A percentile compares a stretch with the other conserved stretches of the same genome.
phyloP scores from a whole-genome alignment of 1,139 yeast genomes.

The Torulaspora pretoriensis region DNA sequence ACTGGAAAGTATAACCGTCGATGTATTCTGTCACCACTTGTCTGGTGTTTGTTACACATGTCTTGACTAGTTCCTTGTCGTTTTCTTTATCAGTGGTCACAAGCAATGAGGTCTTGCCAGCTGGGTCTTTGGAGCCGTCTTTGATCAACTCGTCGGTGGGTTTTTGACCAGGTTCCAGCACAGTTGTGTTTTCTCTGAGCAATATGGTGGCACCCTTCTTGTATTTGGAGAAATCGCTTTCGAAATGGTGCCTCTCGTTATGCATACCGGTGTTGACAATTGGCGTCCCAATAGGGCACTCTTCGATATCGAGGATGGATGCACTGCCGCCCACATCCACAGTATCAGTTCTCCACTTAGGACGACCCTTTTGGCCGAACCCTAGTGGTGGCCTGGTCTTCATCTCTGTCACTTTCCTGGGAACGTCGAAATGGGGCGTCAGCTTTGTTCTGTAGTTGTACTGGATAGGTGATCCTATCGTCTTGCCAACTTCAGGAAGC shows the following conservation, averaged over 20 bases:
- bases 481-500: slow-evolving; percentile 58
- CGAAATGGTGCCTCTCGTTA: slow-evolving; percentile 61
- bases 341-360: slow-evolving; percentile 53
- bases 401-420: slow-evolving; percentile 38
- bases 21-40: slow-evolving; percentile 78
- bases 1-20: slow-evolving; percentile 70
- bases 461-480: slow-evolving; percentile 76
- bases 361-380: slow-evolving; percentile 81
- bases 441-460: slow-evolving; percentile 82
- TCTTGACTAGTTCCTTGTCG: slow-evolving; percentile 35
- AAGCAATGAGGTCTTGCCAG: slow-evolving; percentile 37
- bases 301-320: slow-evolving; percentile 79
- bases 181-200: slow-evolving; percentile 69
- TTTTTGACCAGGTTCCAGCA: slow-evolving; percentile 30
- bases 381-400: slow-evolving; percentile 68
- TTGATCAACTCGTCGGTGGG: slow-evolving; percentile 37
- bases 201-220: slow-evolving; percentile 85
- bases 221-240: slow-evolving; percentile 49
- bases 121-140: slow-evolving; percentile 45
- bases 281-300: slow-evolving; percentile 82
- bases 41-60: slow-evolving; percentile 62
- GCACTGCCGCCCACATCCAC: slow-evolving; percentile 46
- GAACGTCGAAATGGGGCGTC: slow-evolving; percentile 92
- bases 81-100: slow-evolving; percentile 27
- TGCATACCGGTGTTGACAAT: slow-evolving; percentile 69